phyloP scores from a whole-genome alignment of 306 rosid species.

The Gastrolobium bilobum region DNA sequence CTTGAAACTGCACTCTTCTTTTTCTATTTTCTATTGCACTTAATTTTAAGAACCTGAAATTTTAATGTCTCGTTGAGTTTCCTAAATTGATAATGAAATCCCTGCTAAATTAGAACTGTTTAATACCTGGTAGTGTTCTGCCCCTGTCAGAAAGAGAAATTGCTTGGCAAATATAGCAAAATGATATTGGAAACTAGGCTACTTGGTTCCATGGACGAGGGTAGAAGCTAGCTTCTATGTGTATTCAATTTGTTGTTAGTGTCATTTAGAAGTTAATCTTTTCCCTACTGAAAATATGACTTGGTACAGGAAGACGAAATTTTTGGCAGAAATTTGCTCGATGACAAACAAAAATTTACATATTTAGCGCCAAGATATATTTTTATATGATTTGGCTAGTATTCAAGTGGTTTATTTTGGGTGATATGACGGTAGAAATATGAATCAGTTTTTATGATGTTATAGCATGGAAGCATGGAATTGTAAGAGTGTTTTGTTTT shows the following conservation, averaged over 20 bases:
- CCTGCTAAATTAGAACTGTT: slow-evolving; percentile 14
- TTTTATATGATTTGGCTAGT: slow-evolving; percentile 23
- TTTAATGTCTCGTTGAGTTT: not conserved
- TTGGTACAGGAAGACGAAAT: not conserved
- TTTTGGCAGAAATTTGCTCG: not conserved
- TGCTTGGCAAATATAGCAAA: not conserved
- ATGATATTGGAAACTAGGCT: not conserved
- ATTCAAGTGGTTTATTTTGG: not conserved
- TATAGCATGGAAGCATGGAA: not conserved
- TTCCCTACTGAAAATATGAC: slow-evolving; percentile 4
- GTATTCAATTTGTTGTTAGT: not conserved
- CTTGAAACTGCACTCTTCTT: slow-evolving; percentile 8
- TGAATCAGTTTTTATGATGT: not conserved
- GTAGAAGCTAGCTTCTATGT: not conserved
- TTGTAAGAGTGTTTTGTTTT: not conserved
- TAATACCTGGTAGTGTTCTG: not conserved
- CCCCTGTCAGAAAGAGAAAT: not conserved
- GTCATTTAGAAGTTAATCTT: slow-evolving; percentile 10
- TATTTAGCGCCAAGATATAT: slow-evolving; percentile 21
- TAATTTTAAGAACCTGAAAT: slow-evolving; percentile 27
- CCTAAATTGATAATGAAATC: slow-evolving; percentile 13
- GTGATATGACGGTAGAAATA: slow-evolving; percentile 17
- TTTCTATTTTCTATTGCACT: slow-evolving; percentile 15
- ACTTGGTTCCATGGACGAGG: not conserved
- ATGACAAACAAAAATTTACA: not conserved